phyloP scores from a whole-genome alignment of 441 rosid genomes.

The Gossypium schwendimanii region DNA sequence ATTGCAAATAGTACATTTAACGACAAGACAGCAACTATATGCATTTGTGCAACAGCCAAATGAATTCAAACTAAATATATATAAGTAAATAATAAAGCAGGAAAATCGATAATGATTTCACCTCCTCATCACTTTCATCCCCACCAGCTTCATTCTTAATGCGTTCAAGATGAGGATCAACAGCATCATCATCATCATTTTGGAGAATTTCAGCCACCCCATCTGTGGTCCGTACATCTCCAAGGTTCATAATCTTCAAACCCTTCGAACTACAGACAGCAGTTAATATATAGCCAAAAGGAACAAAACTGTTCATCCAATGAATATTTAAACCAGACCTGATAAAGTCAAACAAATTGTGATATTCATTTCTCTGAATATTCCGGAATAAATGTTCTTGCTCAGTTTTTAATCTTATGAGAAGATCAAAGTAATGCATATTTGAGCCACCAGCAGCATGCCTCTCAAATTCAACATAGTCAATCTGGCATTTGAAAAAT shows the following conservation, averaged over 20 bases:
- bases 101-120: slow-evolving; percentile 17
- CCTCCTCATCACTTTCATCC: slow-evolving; percentile 97
- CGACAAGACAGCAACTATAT: slow-evolving; percentile 7
- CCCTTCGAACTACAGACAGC: slow-evolving; percentile 60
- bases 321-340: slow-evolving; percentile 36
- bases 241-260: slow-evolving; percentile 83
- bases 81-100: not conserved
- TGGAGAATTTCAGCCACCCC: slow-evolving; percentile 75
- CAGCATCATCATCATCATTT: slow-evolving; percentile 71
- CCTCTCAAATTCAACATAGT: slow-evolving; percentile 95
- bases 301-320: not conserved
- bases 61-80: not conserved
- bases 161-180: slow-evolving; percentile 90
- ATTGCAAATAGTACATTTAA: not conserved
- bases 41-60: not conserved
- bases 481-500: slow-evolving; percentile 44
- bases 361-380: slow-evolving; percentile 92
- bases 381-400: slow-evolving; percentile 95
- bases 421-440: slow-evolving; percentile 98
- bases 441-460: slow-evolving; percentile 97
- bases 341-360: slow-evolving; percentile 77
- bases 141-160: slow-evolving; percentile 66
- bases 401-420: slow-evolving; percentile 78
- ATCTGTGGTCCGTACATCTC: slow-evolving; percentile 46
- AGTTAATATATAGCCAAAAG: not conserved